These are phyloP conservation scores for Hericium rajendrae DNA, from an alignment of 768 basidiomycete genomes.

Conservation along the genomic window DNA sequence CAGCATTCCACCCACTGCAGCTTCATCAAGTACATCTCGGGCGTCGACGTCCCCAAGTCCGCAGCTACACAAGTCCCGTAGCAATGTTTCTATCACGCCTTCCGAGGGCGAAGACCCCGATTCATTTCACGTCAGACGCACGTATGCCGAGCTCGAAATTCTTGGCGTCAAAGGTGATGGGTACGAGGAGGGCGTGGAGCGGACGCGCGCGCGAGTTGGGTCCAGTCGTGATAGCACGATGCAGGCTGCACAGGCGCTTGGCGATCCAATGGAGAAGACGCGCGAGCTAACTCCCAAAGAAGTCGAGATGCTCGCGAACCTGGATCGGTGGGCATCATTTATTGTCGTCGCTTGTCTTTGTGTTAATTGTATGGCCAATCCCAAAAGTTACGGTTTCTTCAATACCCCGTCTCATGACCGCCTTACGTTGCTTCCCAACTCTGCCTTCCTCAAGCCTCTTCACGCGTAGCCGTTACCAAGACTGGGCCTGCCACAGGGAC, in stretches of 20 bases:
- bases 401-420: slow-evolving; percentile 74
- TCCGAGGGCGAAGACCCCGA: slow-evolving; percentile 78
- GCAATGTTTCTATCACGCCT: slow-evolving; percentile 54
- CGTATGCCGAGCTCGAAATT: slow-evolving; percentile 83
- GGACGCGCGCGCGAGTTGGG: slow-evolving; percentile 70
- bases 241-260: slow-evolving; percentile 45
- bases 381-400: slow-evolving; percentile 85
- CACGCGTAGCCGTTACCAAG: slow-evolving; percentile 25
- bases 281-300: slow-evolving; percentile 68
- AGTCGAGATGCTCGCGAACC: slow-evolving; percentile 53
- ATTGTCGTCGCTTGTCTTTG: neutral
- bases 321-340: slow-evolving; percentile 62
- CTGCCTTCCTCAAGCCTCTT: slow-evolving; percentile 55
- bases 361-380: neutral
- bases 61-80: slow-evolving; percentile 16
- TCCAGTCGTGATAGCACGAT: slow-evolving; percentile 48
- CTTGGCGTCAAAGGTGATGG: slow-evolving; percentile 94
- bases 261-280: slow-evolving; percentile 49
- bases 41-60: slow-evolving; percentile 8
- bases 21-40: slow-evolving; percentile 2
- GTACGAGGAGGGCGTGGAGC: slow-evolving; percentile 87
- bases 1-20: slow-evolving; percentile 3
- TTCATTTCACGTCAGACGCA: slow-evolving; percentile 73
- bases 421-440: slow-evolving; percentile 57
- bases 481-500: slow-evolving; percentile 38